A percentile compares a stretch with the other conserved stretches of the same genome.
These are phyloP conservation scores for Ogataea pini DNA, from an alignment of 805 yeast genomes.

Conservation along the genomic window DNA sequence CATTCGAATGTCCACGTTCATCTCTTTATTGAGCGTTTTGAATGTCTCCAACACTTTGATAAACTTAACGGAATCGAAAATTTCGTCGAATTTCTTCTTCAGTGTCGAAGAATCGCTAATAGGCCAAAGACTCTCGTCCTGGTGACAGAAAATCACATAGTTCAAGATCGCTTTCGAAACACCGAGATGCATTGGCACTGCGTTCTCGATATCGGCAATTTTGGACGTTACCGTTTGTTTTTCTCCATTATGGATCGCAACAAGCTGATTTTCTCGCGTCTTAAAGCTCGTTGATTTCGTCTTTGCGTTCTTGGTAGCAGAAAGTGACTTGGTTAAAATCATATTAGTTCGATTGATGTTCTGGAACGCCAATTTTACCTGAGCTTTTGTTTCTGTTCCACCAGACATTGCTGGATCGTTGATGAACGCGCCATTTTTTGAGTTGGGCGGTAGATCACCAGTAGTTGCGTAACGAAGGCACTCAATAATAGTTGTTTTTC, in stretches of 20 bases:
- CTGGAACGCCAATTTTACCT: conserved; percentile 82
- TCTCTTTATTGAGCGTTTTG: conserved; percentile 74
- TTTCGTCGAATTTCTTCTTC: conserved; percentile 93
- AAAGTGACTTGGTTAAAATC: conserved; percentile 87
- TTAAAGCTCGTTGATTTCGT: conserved; percentile 66
- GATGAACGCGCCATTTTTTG: conserved; percentile 93
- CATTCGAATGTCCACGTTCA: conserved; percentile 71
- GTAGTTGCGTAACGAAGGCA: conserved; percentile 93
- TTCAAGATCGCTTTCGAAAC: conserved; percentile 86
- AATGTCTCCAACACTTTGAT: conserved; percentile 85
- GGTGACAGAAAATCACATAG: conserved; percentile 95
- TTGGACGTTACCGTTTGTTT: conserved; percentile 76
- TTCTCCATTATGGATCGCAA: conserved; percentile 64
- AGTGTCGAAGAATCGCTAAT: conserved; percentile 84
- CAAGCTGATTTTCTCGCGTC: conserved; percentile 86
- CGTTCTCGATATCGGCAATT: conserved; percentile 78
- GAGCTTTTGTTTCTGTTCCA: conserved; percentile 79
- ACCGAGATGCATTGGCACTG: conserved; percentile 82
- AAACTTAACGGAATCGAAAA: conserved; percentile 91
- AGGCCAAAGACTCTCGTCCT: conserved; percentile 97
- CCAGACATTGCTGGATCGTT: conserved; percentile 87
- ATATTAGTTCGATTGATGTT: conserved; percentile 71
- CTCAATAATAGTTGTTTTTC: conserved; percentile 95
- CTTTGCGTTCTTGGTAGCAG: conserved; percentile 58
- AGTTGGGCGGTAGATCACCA: conserved; percentile 93